Evolutionary conservation across 2,329 filamentous ascomycete genomes (phyloP), one percentile per base, ranked within the genome.

Genomic region (Graphilbum sp.): DNA sequence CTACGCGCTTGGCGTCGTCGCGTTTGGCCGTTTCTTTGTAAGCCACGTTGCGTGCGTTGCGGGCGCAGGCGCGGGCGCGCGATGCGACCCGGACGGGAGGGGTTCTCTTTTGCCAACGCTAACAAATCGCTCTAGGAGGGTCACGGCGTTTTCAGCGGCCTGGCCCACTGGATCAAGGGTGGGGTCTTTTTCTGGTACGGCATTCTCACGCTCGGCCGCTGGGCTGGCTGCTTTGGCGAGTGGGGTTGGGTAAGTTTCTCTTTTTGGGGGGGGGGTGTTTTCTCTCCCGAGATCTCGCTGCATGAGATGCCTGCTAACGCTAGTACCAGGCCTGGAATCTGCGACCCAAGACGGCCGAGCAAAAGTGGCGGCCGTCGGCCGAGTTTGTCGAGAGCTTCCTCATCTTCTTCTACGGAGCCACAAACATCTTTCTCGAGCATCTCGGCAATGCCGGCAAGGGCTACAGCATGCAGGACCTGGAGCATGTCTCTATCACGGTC

Each of bases 141-240:
- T 5, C 55, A 56, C 18, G 64, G 65, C 3, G 63, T 95, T 41
- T 92, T 88, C 63, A 87, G 77, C 47, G 85, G 88, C 2, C 66
- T 95, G 32, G 88, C 88, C 8, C 88, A 96, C 53, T 94, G 84
- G 62, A 76, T 95, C 55, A 96, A 96, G 55, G 88, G 88, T 34
- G 83, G 83, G 4, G 80, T 96, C 39, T 96, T 96, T 64, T 85
- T 95, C 61, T 90, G 84, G 77, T 83, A 92, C 45, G 88, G 88
- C 9, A 59, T 94, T 17, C 61, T 95, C 43, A 93, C 84, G 0
- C 66, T 96, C 4, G 86, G 85, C 23, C 78, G 88, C 40, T 95
- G 85, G 80, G 75, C 86, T 52, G 88, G 88, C 20, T 82, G 81
- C 54, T 96, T 93, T 54, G 77, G 81, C 41, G 83, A 94, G 43